Conservation (phyloP, 257 asterid genomes). For the Capsicum pubescens region DNA sequence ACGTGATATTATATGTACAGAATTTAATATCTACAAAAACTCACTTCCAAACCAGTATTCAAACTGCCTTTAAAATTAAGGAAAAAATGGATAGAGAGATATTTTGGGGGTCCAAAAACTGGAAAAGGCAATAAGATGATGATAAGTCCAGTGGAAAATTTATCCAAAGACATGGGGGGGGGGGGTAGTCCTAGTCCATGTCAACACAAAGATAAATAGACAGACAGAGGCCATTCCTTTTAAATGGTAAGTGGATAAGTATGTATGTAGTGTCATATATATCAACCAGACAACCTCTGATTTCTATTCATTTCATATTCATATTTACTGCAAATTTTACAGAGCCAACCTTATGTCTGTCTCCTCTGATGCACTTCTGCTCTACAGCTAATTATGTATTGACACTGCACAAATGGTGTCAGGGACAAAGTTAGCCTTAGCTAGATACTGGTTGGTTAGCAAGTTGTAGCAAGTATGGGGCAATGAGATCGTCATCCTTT, state of each 20-base stretch:
- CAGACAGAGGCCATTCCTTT: conserved; percentile 13
- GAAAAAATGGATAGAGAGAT: not conserved
- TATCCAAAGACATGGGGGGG: conserved; percentile 26
- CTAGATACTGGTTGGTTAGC: conserved; percentile 7
- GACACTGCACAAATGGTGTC: conserved; percentile 19
- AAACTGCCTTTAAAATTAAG: no score
- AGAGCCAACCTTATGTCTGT: not conserved
- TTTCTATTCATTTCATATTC: not conserved
- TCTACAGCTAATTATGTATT: conserved; percentile 20
- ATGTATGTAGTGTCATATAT: not conserved
- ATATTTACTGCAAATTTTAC: not conserved
- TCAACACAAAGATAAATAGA: not conserved
- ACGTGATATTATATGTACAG: no score
- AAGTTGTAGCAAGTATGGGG: conserved; percentile 15
- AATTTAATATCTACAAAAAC: no score
- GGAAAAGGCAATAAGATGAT: not conserved
- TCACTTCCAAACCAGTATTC: no score
- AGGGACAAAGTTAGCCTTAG: not conserved
- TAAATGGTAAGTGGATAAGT: conserved; percentile 31
- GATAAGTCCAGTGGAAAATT: not conserved
- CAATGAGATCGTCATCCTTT: not conserved
- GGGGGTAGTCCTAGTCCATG: not conserved
- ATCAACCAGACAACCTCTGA: not conserved
- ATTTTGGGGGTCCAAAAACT: not conserved
- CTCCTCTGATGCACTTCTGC: not conserved